phyloP scores from a whole-genome alignment of 1,284 basidiomycete genomes.

The Cryptococcus sp. region DNA sequence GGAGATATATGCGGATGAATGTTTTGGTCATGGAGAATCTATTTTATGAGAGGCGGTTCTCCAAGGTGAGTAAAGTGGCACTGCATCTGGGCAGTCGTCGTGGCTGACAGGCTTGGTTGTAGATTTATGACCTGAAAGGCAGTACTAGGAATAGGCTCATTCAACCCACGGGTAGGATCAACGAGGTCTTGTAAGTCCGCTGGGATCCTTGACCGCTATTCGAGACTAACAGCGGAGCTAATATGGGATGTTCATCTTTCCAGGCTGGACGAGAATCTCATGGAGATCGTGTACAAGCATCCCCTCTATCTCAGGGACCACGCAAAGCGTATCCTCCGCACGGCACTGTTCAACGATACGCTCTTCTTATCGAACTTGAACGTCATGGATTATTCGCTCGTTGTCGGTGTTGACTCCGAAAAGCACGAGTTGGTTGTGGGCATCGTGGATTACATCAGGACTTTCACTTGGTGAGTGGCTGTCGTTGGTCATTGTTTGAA shows the following conservation, averaged over 20 bases:
- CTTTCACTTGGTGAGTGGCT: conserved; percentile 32
- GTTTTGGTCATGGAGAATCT: conserved; percentile 97
- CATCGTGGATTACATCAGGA: conserved; percentile 69
- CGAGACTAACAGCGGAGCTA: neutral
- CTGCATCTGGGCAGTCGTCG: neutral
- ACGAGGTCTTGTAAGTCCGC: conserved; percentile 71
- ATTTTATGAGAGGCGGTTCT: conserved; percentile 86
- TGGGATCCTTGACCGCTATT: neutral
- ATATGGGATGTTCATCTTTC: conserved; percentile 28
- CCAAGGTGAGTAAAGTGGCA: conserved; percentile 61
- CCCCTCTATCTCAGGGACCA: conserved; percentile 96
- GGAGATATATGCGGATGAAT: conserved; percentile 88
- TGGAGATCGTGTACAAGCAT: conserved; percentile 54
- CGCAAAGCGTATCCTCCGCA: conserved; percentile 86
- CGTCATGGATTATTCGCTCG: conserved; percentile 98
- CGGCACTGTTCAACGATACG: conserved; percentile 91
- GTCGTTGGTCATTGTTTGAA: neutral
- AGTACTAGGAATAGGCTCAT: conserved; percentile 89
- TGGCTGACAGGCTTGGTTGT: conserved; percentile 1
- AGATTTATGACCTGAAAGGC: conserved; percentile 96
- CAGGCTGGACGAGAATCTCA: conserved; percentile 52
- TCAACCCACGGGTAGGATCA: conserved; percentile 82
- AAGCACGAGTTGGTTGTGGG: conserved; percentile 87
- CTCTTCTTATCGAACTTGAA: conserved; percentile 90
- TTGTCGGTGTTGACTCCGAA: conserved; percentile 85